Evolutionary conservation across 163 green algal genomes (phyloP), one percentile per base, ranked within the genome.

Genomic region (Scenedesmus sp.): DNA sequence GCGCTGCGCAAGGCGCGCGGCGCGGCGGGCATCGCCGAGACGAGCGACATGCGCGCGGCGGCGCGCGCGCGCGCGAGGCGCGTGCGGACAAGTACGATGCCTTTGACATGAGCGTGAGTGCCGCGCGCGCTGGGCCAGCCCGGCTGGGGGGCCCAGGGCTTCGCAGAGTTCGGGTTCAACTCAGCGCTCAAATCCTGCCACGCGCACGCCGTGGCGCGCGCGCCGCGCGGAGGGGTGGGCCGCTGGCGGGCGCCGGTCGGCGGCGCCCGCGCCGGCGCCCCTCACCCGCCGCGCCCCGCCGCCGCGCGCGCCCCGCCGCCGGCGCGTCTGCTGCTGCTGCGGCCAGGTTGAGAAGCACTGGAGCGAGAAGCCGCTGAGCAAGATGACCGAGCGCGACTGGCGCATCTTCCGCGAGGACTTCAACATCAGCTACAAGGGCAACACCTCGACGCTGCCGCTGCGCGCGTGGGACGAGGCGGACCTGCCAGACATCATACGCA

Each of bases 351-450:
- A 94, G 48, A 85, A 78, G 47, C 94, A 98, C 86, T 98, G 95
- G 95, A 93, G 80, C 2, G 92, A 97, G 56, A 99, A 99, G 91
- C 48, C 77, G 33, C 83, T 92, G 48, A 82, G 90, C 1, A 77
- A 91, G 22, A 98, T 98, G 94, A 96, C 89, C 34, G 94, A 99
- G 83, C 88, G 96, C 33, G 96, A 99, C 91, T 99, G 96, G 96
- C 93, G 96, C 84, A 99, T 99, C 89, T 99, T 99, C 90, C 87
- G 94, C 20, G 96, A 99, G 83, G 96, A 99, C 85, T 98, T 97
- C 90, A 97, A 90, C 91, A 99, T 99, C 65, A 78, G 82, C 28
- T 98, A 96, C 91, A 98, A 97, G 82, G 90, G 88, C 77, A 83
- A 70, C 81, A 83, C 85, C 48, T 80, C 63, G 11, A 71, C 81